These are phyloP conservation scores for Boletus rubescentipes DNA, from an alignment of 768 basidiomycete genomes.

Conservation along the genomic window DNA sequence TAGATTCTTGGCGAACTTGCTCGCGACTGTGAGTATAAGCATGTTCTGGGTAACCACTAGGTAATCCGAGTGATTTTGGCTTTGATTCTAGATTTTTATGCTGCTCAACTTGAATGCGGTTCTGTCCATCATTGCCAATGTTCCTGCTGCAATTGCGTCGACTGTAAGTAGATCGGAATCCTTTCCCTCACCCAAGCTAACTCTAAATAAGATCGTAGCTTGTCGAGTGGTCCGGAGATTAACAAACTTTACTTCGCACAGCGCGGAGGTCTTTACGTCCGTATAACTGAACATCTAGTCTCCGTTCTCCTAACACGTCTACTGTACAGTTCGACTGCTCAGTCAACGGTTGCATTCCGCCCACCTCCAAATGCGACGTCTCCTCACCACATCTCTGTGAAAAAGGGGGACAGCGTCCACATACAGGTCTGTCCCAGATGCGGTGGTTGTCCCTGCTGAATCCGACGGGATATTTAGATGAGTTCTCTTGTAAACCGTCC, in stretches of 20 bases:
- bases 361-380: conserved; percentile 34
- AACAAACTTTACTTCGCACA: conserved; percentile 52
- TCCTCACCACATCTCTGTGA: conserved; percentile 31
- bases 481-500: conserved; percentile 55
- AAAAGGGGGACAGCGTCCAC: conserved; percentile 52
- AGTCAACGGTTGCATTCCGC: conserved; percentile 63
- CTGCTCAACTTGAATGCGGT: conserved; percentile 66
- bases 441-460: background rate
- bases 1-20: conserved; percentile 66
- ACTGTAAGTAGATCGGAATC: conserved; percentile 42
- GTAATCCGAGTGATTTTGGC: background rate
- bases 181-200: background rate
- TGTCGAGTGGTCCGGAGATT: conserved; percentile 63
- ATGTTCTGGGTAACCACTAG: background rate
- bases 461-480: conserved; percentile 50
- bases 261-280: conserved; percentile 52
- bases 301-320: conserved; percentile 13
- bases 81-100: conserved; percentile 49
- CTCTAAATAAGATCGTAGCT: conserved; percentile 57
- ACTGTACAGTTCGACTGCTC: conserved; percentile 37
- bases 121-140: conserved; percentile 73
- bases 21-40: conserved; percentile 43
- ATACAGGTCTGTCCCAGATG: conserved; percentile 46
- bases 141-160: conserved; percentile 67
- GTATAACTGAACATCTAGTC: conserved; percentile 31